Evolutionary conservation across 2,329 filamentous ascomycete species (phyloP), one percentile per base, ranked within the genome.

Genomic region (Beauveria caledonica): DNA sequence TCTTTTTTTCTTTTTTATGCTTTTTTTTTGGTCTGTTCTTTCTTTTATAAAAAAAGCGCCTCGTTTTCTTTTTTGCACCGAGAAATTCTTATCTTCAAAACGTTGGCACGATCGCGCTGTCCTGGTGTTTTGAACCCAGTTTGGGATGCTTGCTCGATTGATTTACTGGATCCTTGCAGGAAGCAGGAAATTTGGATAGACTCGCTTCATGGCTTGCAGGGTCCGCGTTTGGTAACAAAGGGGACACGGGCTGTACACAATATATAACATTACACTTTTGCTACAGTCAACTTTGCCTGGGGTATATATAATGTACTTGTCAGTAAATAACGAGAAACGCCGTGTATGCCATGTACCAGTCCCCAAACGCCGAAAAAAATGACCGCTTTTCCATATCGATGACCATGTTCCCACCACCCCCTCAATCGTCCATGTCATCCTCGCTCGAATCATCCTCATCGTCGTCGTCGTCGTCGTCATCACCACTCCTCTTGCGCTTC

Each of bases 381-480:
- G 13, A 13, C 11, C 33, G 11, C 45, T 33, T 13, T 19, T 13
- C 8, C 8, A 51, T 29, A 6, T 23, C 10, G 33, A 17, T 36
- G 33, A 36, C 33, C 33, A 15, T 6, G 2, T 10, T 40, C 11
- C 15, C 15, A 23, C 11, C 19, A 9, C 0, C 2, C 9, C 5
- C 15, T 23, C 10, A 59, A 46, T 59, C 49, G 5, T 42, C 36
- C 17, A 58, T 17, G 2, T 59, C 57, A 45, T 58, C 46, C 33
- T 51, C 56, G 8, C 56, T 58, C 39, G 36, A 44, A 17, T 33
- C 25, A 2, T 3, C 56, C 46, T 50, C 55, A 9, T 55, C 52
- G 17, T 59, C 57, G 27, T 42, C 36, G 3, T 55, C 52, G n/a
- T 59, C 48, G 10, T 55, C 52, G 23, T 59, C 57, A 44, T 42